Conservation (phyloP, 2,329 filamentous ascomycete genomes). For the Dactylonectria estremocensis region DNA sequence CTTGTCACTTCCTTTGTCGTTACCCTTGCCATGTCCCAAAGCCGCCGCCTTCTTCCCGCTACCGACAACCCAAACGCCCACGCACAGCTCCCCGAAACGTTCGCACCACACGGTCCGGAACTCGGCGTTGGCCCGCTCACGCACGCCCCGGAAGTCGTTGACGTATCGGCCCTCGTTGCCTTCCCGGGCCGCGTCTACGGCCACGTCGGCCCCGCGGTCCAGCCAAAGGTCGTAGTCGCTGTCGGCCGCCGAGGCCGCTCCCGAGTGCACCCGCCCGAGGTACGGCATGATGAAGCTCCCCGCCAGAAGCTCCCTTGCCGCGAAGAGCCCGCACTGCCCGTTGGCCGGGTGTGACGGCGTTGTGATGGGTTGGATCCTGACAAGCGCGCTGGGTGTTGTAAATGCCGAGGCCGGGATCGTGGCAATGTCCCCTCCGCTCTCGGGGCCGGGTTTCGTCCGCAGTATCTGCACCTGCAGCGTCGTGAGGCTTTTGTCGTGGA, state of each 20-base stretch:
- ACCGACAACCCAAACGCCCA: constrained; percentile 70
- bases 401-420: constrained; percentile 50
- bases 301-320: constrained; percentile 66
- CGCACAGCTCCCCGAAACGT: constrained; percentile 65
- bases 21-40: no score
- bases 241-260: constrained; percentile 46
- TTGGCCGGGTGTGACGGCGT: constrained; percentile 69
- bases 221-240: constrained; percentile 77
- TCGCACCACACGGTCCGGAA: constrained; percentile 73
- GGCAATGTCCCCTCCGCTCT: constrained; percentile 35
- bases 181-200: constrained; percentile 70
- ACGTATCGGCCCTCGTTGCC: constrained; percentile 78
- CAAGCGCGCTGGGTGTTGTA: constrained; percentile 63
- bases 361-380: constrained; percentile 69
- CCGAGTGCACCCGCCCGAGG: constrained; percentile 70
- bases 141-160: constrained; percentile 76
- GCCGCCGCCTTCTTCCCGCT: constrained; percentile 32
- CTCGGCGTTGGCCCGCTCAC: constrained; percentile 69
- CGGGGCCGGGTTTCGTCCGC: constrained; percentile 48
- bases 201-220: constrained; percentile 69
- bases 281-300: constrained; percentile 74
- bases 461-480: constrained; percentile 59
- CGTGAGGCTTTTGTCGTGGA: constrained; percentile 63
- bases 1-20: constrained; percentile 2
- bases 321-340: constrained; percentile 74